phyloP scores from a whole-genome alignment of 768 basidiomycete species.

The Pluteus cervinus region DNA sequence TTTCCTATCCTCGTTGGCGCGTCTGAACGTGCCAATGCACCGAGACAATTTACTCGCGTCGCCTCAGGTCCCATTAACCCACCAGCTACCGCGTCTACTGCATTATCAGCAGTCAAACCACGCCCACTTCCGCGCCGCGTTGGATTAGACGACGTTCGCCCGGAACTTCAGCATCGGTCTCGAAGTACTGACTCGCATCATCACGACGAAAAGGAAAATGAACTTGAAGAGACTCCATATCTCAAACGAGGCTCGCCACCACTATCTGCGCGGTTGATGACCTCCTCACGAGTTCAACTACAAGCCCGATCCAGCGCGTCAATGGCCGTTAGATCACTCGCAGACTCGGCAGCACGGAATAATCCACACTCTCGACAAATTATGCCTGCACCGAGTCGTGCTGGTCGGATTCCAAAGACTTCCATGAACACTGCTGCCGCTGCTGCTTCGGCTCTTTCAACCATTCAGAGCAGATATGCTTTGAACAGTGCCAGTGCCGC shows the following conservation, averaged over 20 bases:
- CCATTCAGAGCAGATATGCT: conserved; percentile 22
- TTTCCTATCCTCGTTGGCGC: conserved; percentile 36
- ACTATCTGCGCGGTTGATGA: conserved; percentile 23
- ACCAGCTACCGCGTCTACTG: conserved; percentile 24
- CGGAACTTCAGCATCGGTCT: too few species aligned
- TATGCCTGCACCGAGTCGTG: conserved; percentile 36
- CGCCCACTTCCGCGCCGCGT: conserved; percentile 33
- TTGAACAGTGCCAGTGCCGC: conserved; percentile 10
- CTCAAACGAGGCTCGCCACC: conserved; percentile 28
- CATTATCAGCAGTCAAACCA: conserved; percentile 27
- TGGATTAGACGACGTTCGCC: conserved; percentile 32
- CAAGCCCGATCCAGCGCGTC: conserved; percentile 12
- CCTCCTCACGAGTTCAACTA: conserved; percentile 15
- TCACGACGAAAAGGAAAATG: conserved; percentile 47
- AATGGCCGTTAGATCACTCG: conserved; percentile 18
- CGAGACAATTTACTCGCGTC: conserved; percentile 61
- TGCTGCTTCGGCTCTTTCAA: too few species aligned
- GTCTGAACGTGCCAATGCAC: conserved; percentile 22
- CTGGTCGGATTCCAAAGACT: conserved; percentile 44
- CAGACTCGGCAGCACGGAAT: conserved; percentile 28
- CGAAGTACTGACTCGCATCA: conserved; percentile 15
- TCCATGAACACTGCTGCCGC: conserved; percentile 4
- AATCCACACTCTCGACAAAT: conserved; percentile 33
- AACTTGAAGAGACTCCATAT: conserved; percentile 31
- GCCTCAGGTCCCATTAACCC: conserved; percentile 52